Conservation (phyloP, 306 rosid species). For the Cicer arietinum region DNA sequence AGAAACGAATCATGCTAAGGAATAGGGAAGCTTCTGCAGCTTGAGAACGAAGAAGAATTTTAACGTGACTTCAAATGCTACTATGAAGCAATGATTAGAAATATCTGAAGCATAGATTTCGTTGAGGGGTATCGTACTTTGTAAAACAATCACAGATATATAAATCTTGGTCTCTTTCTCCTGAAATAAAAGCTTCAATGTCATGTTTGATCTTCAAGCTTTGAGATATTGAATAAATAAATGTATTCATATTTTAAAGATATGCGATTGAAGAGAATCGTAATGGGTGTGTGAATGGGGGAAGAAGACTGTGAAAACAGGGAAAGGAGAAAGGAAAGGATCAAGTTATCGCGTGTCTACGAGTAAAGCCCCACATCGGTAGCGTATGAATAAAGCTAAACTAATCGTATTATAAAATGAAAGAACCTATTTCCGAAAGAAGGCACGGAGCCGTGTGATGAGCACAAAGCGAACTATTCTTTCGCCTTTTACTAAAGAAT, state of each 20-base stretch:
- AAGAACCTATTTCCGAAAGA: neutral
- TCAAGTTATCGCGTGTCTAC: neutral
- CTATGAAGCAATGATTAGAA: too few relatives aligned
- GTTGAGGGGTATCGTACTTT: neutral
- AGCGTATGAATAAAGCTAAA: neutral
- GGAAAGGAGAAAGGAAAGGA: neutral
- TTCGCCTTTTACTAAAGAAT: conserved; percentile 60
- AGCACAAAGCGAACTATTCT: conserved; percentile 54
- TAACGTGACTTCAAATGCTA: too few relatives aligned
- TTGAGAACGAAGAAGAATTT: too few relatives aligned
- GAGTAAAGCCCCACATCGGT: neutral
- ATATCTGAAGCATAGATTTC: neutral
- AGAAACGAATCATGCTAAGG: too few relatives aligned
- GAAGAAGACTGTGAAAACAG: neutral
- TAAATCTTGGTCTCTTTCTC: neutral
- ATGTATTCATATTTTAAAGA: neutral
- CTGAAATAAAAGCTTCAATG: neutral
- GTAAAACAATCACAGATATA: too few relatives aligned
- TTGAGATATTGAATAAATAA: neutral
- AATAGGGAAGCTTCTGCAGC: too few relatives aligned
- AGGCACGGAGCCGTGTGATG: neutral
- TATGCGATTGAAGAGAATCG: neutral
- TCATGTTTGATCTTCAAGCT: neutral
- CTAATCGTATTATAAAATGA: neutral
- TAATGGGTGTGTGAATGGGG: neutral